Conservation (phyloP, 129 eudicot species). For the Chrysanthemum lavandulifolium region DNA sequence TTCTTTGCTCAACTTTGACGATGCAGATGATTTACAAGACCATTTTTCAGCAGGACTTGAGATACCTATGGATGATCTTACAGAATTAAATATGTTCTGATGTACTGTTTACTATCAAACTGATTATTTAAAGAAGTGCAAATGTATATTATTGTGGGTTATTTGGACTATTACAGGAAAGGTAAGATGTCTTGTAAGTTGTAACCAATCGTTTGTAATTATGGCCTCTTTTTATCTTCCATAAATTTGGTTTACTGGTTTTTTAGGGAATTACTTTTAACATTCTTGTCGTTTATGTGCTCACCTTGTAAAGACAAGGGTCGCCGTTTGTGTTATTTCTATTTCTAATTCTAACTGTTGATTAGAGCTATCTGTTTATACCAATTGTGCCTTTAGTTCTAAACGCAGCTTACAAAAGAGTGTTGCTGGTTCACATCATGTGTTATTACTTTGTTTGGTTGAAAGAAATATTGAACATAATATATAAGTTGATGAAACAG, state of each 20-base stretch:
- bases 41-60: constrained; percentile 68
- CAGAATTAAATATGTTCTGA: constrained; percentile 67
- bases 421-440: no score
- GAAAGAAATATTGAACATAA: no score
- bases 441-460: no score
- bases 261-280: not conserved
- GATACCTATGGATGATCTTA: constrained; percentile 92
- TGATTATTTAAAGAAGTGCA: not conserved
- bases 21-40: constrained; percentile 53
- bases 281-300: constrained; percentile 5
- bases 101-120: not conserved
- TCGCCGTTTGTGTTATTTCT: not conserved
- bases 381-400: no score
- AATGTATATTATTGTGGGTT: constrained; percentile 34
- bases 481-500: no score
- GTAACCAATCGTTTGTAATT: constrained; percentile 31
- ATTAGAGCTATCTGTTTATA: no score
- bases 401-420: no score
- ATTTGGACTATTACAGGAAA: constrained; percentile 26
- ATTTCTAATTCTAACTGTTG: no score
- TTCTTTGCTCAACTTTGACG: constrained; percentile 71
- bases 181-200: constrained; percentile 24
- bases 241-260: not conserved
- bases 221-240: constrained; percentile 8
- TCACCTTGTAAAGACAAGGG: constrained; percentile 20